Percentiles rank a stretch among this genome's conserved stretches.
phyloP scores from a whole-genome alignment of 768 basidiomycete species.

The Tricholoma flavovirens region DNA sequence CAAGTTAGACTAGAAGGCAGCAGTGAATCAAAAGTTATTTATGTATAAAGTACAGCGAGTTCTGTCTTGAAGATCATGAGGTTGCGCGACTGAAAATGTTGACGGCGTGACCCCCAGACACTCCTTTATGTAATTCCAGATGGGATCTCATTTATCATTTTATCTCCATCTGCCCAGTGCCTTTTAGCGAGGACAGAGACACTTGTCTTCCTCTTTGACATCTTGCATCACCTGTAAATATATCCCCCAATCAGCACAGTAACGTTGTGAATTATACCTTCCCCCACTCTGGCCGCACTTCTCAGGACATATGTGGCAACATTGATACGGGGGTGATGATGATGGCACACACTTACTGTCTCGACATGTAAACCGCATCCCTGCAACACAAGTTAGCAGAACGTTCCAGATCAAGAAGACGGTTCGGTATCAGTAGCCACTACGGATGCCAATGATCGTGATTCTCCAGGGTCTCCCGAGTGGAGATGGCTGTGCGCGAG shows the following conservation, averaged over 20 bases:
- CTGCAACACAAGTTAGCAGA: conserved; percentile 29
- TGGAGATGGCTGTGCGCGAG: not conserved
- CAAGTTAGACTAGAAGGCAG: conserved; percentile 11
- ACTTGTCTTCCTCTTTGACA: conserved; percentile 43
- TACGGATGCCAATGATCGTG: not conserved
- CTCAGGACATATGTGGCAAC: conserved; percentile 8
- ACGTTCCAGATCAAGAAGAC: conserved; percentile 4
- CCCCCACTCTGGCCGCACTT: not conserved
- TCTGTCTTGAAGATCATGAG: conserved; percentile 28
- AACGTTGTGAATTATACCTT: too few species aligned
- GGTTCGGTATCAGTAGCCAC: not conserved
- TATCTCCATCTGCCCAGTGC: not conserved
- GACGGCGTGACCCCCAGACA: conserved; percentile 29
- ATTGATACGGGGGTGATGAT: conserved; percentile 6
- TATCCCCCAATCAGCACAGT: conserved; percentile 8
- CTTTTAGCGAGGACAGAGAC: conserved; percentile 28
- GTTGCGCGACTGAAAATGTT: conserved; percentile 19
- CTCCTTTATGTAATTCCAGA: conserved; percentile 13
- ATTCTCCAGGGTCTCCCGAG: not conserved
- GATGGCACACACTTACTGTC: conserved; percentile 41
- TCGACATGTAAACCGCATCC: conserved; percentile 69
- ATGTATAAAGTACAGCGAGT: too few species aligned
- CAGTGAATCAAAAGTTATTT: conserved; percentile 2
- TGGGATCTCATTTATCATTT: conserved; percentile 9
- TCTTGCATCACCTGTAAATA: conserved; percentile 38